Percentiles rank a stretch among this genome's conserved stretches.
Evolutionary conservation across 345 rosid species (phyloP).

Genomic region (Anastatica hierochuntica): DNA sequence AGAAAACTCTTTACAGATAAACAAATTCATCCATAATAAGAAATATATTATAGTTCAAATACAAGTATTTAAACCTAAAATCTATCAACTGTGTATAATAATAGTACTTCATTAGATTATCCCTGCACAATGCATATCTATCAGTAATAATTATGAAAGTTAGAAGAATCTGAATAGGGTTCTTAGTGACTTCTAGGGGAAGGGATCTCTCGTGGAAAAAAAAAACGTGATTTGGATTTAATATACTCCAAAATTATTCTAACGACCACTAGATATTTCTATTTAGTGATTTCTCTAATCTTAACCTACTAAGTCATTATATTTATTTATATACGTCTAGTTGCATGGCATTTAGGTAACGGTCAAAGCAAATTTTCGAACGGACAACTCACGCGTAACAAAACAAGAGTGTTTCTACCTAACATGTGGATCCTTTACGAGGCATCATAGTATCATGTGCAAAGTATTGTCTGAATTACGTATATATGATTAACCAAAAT

Average conservation of each 20-base stretch:
- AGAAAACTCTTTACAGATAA: background rate
- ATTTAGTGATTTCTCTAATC: no score
- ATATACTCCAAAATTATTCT: conserved; percentile 3
- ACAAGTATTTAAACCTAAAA: background rate
- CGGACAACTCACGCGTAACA: conserved; percentile 27
- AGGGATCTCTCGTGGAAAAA: background rate
- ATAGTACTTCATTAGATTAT: no score
- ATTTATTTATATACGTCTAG: no score
- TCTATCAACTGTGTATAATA: background rate
- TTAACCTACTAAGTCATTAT: no score
- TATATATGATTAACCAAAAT: no score
- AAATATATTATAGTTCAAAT: background rate
- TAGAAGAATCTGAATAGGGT: conserved; percentile 19
- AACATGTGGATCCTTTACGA: conserved; percentile 25
- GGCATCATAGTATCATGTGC: no score
- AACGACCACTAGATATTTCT: background rate
- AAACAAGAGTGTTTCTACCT: conserved; percentile 17
- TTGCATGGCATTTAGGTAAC: no score
- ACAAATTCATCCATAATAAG: background rate
- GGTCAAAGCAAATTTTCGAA: conserved; percentile 16
- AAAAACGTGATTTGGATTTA: background rate
- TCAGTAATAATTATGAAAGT: background rate
- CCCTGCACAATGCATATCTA: no score
- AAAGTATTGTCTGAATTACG: no score
- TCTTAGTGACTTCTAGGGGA: conserved; percentile 14